A percentile compares a stretch with the other conserved stretches of the same genome.
Evolutionary conservation across 2,329 filamentous ascomycete species (phyloP).

Genomic region (Cryphonectria japonica): DNA sequence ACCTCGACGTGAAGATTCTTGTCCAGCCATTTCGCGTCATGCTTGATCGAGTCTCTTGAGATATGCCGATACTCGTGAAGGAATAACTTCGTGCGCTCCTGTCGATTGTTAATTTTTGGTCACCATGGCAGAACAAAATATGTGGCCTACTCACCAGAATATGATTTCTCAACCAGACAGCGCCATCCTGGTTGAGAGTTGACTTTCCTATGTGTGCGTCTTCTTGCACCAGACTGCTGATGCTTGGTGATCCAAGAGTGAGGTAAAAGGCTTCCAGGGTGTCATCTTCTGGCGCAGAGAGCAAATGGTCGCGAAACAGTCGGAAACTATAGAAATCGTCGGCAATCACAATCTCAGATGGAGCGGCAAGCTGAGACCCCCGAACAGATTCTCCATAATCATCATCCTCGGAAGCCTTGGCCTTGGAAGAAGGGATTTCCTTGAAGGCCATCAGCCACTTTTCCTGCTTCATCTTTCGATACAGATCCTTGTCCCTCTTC

Average conservation of each 20-base stretch:
- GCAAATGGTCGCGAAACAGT: conserved; percentile 81
- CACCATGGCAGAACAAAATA: not conserved
- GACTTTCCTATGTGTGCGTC: conserved; percentile 72
- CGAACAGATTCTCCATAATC: conserved; percentile 70
- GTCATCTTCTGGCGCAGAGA: conserved; percentile 91
- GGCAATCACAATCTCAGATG: conserved; percentile 74
- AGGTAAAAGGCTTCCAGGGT: conserved; percentile 81
- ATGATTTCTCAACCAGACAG: conserved; percentile 72
- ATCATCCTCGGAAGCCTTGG: conserved; percentile 54
- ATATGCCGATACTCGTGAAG: conserved; percentile 76
- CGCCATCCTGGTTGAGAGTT: conserved; percentile 69
- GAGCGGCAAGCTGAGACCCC: conserved; percentile 76
- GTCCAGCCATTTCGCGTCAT: conserved; percentile 89
- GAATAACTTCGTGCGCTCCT: conserved; percentile 85
- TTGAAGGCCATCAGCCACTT: conserved; percentile 83
- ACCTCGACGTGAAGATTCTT: conserved; percentile 78
- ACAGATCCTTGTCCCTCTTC: conserved; percentile 78
- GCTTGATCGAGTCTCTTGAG: conserved; percentile 75
- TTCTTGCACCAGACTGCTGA: conserved; percentile 79
- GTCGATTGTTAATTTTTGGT: not conserved
- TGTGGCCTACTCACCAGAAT: conserved; percentile 55
- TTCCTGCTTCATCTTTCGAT: conserved; percentile 73
- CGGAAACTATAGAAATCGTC: conserved; percentile 91
- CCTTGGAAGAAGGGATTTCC: conserved; percentile 61
- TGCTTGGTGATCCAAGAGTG: conserved; percentile 74